phyloP scores from a whole-genome alignment of 176 grass and related monocot species.

The Neostapfia colusana region DNA sequence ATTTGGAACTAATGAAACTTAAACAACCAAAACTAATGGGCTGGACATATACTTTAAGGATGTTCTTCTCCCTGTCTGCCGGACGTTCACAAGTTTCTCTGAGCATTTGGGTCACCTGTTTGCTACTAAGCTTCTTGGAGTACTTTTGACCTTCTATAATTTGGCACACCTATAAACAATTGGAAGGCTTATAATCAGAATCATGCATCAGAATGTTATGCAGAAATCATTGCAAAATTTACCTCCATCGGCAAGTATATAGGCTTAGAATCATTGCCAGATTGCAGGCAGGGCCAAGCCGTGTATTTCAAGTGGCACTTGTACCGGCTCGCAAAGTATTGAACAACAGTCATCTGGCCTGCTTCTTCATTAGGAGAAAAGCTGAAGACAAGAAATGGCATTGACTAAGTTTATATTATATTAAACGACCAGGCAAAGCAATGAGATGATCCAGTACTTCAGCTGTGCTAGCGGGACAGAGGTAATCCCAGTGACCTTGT shows the following conservation, averaged over 20 bases:
- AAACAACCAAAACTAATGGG: not conserved
- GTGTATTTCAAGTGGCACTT: conserved; percentile 42
- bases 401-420: not conserved
- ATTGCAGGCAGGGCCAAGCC: conserved; percentile 70
- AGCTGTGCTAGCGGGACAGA: conserved; percentile 47
- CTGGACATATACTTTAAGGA: conserved; percentile 44
- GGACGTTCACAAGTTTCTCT: conserved; percentile 58
- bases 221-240: conserved; percentile 14
- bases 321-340: conserved; percentile 62
- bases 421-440: not conserved
- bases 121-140: conserved; percentile 61
- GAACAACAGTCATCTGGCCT: conserved; percentile 43
- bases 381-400: conserved; percentile 46
- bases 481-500: conserved; percentile 71
- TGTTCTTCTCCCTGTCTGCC: conserved; percentile 43
- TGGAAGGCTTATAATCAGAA: conserved; percentile 11
- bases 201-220: not conserved
- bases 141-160: conserved; percentile 81
- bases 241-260: conserved; percentile 90
- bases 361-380: conserved; percentile 53
- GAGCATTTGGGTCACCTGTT: conserved; percentile 55
- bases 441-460: conserved; percentile 40
- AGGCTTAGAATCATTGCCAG: conserved; percentile 56
- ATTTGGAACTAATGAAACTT: not conserved
- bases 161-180: conserved; percentile 55